A percentile compares a stretch with the other conserved stretches of the same genome.
Evolutionary conservation across 2,329 filamentous ascomycete species (phyloP).

Genomic region (Hypocreales sp.): DNA sequence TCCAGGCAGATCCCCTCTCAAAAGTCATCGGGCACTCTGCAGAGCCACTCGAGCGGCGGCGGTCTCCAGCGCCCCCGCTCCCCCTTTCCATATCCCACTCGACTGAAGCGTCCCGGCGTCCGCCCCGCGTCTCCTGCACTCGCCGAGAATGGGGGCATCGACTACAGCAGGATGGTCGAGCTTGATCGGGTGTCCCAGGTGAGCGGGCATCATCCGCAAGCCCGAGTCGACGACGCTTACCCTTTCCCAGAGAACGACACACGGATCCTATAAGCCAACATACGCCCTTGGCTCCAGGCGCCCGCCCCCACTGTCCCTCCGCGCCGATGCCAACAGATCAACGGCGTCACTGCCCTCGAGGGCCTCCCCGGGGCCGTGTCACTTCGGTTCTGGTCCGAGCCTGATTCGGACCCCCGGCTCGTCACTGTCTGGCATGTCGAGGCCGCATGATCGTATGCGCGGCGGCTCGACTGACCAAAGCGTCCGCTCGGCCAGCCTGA

Average conservation of each 20-base stretch:
- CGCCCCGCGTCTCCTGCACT: constrained; percentile 32
- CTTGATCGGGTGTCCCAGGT: constrained; percentile 32
- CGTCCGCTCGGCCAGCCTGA: constrained; percentile 29
- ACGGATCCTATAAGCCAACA: constrained; percentile 24
- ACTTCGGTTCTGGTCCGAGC: constrained; percentile 6
- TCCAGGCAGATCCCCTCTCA: constrained; percentile 29
- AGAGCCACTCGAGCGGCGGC: constrained; percentile 26
- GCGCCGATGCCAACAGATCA: constrained; percentile 24
- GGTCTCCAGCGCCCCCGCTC: constrained; percentile 37
- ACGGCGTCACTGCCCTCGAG: constrained; percentile 21
- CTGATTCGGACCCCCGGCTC: constrained; percentile 21
- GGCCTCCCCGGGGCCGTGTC: constrained; percentile 11
- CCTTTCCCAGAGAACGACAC: constrained; percentile 23
- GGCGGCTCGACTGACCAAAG: constrained; percentile 20
- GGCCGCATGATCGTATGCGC: constrained; percentile 16
- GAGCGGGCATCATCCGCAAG: no score
- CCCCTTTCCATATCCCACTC: constrained; percentile 42
- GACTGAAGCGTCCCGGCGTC: constrained; percentile 36
- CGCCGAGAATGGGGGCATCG: constrained; percentile 28
- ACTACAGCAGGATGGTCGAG: constrained; percentile 34
- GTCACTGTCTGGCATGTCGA: constrained; percentile 11
- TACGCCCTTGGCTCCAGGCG: constrained; percentile 19
- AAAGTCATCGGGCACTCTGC: constrained; percentile 30
- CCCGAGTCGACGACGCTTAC: constrained; percentile 1
- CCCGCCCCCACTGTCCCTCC: constrained; percentile 21